phyloP scores from a whole-genome alignment of 768 basidiomycete genomes.

The Psilocybe cubensis region DNA sequence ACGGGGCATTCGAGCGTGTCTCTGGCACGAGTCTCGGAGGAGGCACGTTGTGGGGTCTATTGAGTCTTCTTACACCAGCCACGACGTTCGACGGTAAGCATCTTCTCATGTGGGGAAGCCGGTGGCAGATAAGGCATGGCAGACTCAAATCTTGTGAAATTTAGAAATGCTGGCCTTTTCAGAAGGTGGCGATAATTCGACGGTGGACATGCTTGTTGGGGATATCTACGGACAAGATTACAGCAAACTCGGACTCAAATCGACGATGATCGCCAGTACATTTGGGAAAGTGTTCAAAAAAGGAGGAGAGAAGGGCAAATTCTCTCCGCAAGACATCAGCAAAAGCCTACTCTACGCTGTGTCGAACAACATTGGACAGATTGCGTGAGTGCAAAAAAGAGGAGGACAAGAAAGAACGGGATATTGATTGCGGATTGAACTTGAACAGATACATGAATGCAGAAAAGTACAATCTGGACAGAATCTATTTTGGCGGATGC shows the following conservation, averaged over 20 bases:
- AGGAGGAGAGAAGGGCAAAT: slow-evolving; percentile 74
- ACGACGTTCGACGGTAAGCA: slow-evolving; percentile 91
- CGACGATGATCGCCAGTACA: slow-evolving; percentile 96
- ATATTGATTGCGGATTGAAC: slow-evolving; percentile 2
- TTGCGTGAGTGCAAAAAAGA: slow-evolving; percentile 79
- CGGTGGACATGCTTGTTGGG: slow-evolving; percentile 98
- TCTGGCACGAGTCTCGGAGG: slow-evolving; percentile 97
- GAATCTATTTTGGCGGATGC: slow-evolving; percentile 99
- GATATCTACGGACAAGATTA: slow-evolving; percentile 99
- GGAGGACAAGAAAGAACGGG: neutral
- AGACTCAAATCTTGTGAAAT: slow-evolving; percentile 9
- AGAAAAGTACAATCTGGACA: slow-evolving; percentile 94
- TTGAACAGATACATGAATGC: slow-evolving; percentile 93
- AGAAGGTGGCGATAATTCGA: slow-evolving; percentile 90
- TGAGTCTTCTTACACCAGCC: slow-evolving; percentile 94
- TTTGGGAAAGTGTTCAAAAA: slow-evolving; percentile 99
- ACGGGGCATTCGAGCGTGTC: slow-evolving; percentile 94
- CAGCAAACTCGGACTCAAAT: slow-evolving; percentile 92
- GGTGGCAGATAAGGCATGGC: slow-evolving; percentile 1
- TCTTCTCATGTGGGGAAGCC: slow-evolving; percentile 8
- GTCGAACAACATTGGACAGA: slow-evolving; percentile 99
- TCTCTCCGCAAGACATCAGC: slow-evolving; percentile 92
- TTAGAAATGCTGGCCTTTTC: slow-evolving; percentile 96
- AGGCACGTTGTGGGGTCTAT: slow-evolving; percentile 94
- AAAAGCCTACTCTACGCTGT: slow-evolving; percentile 93